Conservation (phyloP, 306 rosid species). For the Astragalus glycyphyllos region DNA sequence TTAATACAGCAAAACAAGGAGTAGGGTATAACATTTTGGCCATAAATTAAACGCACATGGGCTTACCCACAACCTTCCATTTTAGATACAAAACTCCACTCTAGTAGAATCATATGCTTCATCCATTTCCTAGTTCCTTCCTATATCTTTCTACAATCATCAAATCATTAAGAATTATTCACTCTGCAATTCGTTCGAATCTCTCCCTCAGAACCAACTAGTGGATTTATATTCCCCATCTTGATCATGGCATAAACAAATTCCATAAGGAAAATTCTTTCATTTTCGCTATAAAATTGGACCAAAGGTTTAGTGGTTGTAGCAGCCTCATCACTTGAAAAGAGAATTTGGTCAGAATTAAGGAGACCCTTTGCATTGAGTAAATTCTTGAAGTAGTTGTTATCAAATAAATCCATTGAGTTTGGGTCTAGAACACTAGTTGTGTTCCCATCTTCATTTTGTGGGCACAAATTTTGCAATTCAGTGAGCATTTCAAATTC, state of each 20-base stretch:
- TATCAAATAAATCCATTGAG: constrained; percentile 70
- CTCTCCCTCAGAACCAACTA: constrained; percentile 65
- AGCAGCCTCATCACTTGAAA: constrained; percentile 50
- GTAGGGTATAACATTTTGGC: background rate
- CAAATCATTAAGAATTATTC: constrained; percentile 43
- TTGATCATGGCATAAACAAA: constrained; percentile 70
- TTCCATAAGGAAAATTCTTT: constrained; percentile 48
- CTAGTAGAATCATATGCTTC: background rate
- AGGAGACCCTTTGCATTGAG: constrained; percentile 63
- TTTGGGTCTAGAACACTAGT: constrained; percentile 56
- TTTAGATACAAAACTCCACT: background rate
- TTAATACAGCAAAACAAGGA: no score
- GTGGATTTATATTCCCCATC: constrained; percentile 70
- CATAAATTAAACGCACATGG: background rate
- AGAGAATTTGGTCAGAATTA: constrained; percentile 67
- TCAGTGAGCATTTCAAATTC: constrained; percentile 51
- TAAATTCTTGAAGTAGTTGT: constrained; percentile 67
- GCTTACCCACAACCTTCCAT: background rate
- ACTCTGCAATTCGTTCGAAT: constrained; percentile 68
- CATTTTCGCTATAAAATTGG: constrained; percentile 51
- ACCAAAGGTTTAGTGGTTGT: constrained; percentile 61
- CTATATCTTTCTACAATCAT: background rate
- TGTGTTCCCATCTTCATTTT: constrained; percentile 59
- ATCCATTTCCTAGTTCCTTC: background rate
- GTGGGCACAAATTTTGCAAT: constrained; percentile 60